phyloP scores from a whole-genome alignment of 1,284 basidiomycete species.

The Malassezia vespertilionis region DNA sequence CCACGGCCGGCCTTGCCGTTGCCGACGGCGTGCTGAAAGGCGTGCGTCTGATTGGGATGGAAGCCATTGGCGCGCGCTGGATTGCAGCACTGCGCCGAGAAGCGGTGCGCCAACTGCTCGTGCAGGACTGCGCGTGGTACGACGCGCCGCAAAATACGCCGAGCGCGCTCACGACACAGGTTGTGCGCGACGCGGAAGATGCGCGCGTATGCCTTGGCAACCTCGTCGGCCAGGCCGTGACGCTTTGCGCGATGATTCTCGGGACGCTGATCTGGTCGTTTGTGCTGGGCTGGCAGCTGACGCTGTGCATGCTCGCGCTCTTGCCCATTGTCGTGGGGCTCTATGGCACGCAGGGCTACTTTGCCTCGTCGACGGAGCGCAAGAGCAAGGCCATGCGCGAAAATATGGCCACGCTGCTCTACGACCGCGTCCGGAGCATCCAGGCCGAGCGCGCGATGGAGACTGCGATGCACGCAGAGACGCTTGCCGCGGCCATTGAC shows the following conservation, averaged over 20 bases:
- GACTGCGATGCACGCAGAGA: constrained; percentile 63
- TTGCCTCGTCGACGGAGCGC: constrained; percentile 63
- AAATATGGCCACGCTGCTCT: constrained; percentile 71
- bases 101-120: constrained; percentile 58
- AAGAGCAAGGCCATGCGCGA: constrained; percentile 74
- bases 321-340: constrained; percentile 69
- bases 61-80: constrained; percentile 66
- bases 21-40: constrained; percentile 64
- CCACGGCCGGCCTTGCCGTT: constrained; percentile 59
- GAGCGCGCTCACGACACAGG: constrained; percentile 59
- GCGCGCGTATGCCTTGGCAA: constrained; percentile 66
- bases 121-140: constrained; percentile 84
- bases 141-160: constrained; percentile 60
- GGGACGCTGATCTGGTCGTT: constrained; percentile 80
- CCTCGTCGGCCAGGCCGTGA: constrained; percentile 59
- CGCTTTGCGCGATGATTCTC: constrained; percentile 68
- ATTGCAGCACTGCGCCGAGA: constrained; percentile 58
- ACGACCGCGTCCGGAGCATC: constrained; percentile 74
- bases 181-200: constrained; percentile 87
- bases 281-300: constrained; percentile 78
- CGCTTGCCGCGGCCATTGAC: too few relatives aligned
- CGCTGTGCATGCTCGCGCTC: constrained; percentile 75
- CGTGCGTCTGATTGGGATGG: constrained; percentile 52
- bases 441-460: constrained; percentile 79
- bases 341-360: constrained; percentile 61